phyloP scores from a whole-genome alignment of 2,329 filamentous ascomycete species.

The Diplodia scrobiculata region DNA sequence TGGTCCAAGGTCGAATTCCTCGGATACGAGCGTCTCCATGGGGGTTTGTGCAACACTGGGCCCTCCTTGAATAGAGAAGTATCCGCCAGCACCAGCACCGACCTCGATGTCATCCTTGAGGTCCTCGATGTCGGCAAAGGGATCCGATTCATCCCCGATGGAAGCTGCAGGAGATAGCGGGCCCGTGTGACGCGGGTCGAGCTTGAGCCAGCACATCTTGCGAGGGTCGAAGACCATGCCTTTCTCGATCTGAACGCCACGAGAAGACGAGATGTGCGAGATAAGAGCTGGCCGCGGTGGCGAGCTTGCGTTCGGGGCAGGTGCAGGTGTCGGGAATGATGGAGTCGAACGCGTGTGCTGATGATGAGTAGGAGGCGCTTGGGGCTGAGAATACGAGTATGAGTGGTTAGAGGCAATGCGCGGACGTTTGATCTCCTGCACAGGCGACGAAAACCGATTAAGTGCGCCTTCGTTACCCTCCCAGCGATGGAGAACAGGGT shows the following conservation, averaged over 20 bases:
- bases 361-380: conserved; percentile 32
- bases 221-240: conserved; percentile 98
- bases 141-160: conserved; percentile 84
- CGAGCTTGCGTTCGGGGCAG: conserved; percentile 38
- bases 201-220: conserved; percentile 96
- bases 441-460: conserved; percentile 65
- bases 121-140: conserved; percentile 93
- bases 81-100: conserved; percentile 30
- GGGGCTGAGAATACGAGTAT: conserved; percentile 34
- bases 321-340: conserved; percentile 37
- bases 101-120: conserved; percentile 66
- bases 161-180: conserved; percentile 57
- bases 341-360: conserved; percentile 42
- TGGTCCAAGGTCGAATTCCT: conserved; percentile 96
- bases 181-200: conserved; percentile 47
- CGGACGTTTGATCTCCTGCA: conserved; percentile 53
- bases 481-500: conserved; percentile 83
- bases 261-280: conserved; percentile 76
- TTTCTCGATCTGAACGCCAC: conserved; percentile 90
- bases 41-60: conserved; percentile 13
- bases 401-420: conserved; percentile 40
- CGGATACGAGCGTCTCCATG: conserved; percentile 63
- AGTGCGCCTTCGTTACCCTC: conserved; percentile 93
- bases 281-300: conserved; percentile 74
- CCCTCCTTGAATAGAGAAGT: conserved; percentile 2